Evolutionary conservation across 1,139 yeast species (phyloP).

Genomic region (Pichia sp.): DNA sequence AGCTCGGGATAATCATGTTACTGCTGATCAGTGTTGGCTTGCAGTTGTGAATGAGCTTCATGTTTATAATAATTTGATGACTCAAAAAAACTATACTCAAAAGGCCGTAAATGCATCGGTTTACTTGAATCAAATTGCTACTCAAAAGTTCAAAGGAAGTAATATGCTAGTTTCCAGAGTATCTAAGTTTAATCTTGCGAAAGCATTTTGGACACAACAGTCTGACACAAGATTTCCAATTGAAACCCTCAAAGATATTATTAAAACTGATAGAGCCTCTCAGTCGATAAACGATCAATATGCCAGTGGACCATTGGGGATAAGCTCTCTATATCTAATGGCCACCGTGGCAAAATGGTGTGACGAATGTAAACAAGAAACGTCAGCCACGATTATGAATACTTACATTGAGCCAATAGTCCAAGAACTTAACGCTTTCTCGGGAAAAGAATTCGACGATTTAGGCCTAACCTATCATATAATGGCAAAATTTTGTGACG

Average conservation of each 20-base stretch:
- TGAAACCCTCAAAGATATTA: conserved; percentile 39
- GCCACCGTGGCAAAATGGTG: conserved; percentile 59
- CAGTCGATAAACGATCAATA: not conserved
- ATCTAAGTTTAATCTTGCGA: conserved; percentile 48
- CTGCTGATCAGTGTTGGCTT: conserved; percentile 19
- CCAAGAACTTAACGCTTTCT: conserved; percentile 7
- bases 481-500: conserved; percentile 74
- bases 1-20: not conserved
- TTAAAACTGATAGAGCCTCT: conserved; percentile 18
- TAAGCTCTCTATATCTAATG: conserved; percentile 11
- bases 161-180: conserved; percentile 28
- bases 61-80: conserved; percentile 39
- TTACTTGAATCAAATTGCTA: conserved; percentile 39
- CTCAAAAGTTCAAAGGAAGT: conserved; percentile 19
- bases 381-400: conserved; percentile 53
- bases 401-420: conserved; percentile 47
- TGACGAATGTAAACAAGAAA: conserved; percentile 63
- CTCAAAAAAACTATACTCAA: conserved; percentile 38
- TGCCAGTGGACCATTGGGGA: not conserved
- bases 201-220: conserved; percentile 51
- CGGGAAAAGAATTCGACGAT: conserved; percentile 14
- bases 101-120: conserved; percentile 49
- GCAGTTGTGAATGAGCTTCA: conserved; percentile 40
- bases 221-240: conserved; percentile 54
- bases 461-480: conserved; percentile 41